Evolutionary conservation across 176 grass and related monocot genomes (phyloP), one percentile per base, ranked within the genome.

Genomic region (Carex pumila): DNA sequence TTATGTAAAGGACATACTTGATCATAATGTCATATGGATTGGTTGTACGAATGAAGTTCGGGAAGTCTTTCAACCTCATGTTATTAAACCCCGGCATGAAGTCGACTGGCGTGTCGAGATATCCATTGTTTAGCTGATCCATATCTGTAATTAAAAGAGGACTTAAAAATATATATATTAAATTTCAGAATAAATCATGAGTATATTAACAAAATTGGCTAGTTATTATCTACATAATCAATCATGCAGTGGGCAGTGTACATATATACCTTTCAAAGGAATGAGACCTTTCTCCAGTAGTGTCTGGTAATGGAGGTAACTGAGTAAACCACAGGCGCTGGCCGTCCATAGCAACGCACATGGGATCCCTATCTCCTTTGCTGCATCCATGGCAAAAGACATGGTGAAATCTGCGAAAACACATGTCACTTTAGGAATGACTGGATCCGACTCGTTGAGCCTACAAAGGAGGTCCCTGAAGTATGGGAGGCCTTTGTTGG

Each of bases 361-460:
- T 2, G 82, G 85, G 10, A 94, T 49, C 11, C 85, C 87, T 54
- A 91, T 89, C 71, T 94, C 89, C 92, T 88, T 85, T 56, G 89
- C 87, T 19, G 77, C 89, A 58, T 91, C 84, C 25, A 86, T 85
- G 0, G 29, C 82, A 71, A 88, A 94, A 54, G 79, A 86, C 92
- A 94, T 88, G 71, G 77, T 80, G 52, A 85, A 84, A 84, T 94
- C 87, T 45, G 83, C 68, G n/a, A 94, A 18, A 57, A 94, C 78
- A 84, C 87, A 94, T 80, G 64, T 89, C 5, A 91, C 87, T 47
- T 85, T 85, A 29, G 84, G 89, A 21, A 56, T 84, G 0, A 59
- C 84, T 0, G 43, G 19, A 22, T 8, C 63, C 71, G 12, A 58
- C 47, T 52, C 70, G 19, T 45, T 58, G 37, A 70, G 87, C 71